phyloP scores from a whole-genome alignment of 1,139 yeast genomes.

The Blastobotrys proliferans region DNA sequence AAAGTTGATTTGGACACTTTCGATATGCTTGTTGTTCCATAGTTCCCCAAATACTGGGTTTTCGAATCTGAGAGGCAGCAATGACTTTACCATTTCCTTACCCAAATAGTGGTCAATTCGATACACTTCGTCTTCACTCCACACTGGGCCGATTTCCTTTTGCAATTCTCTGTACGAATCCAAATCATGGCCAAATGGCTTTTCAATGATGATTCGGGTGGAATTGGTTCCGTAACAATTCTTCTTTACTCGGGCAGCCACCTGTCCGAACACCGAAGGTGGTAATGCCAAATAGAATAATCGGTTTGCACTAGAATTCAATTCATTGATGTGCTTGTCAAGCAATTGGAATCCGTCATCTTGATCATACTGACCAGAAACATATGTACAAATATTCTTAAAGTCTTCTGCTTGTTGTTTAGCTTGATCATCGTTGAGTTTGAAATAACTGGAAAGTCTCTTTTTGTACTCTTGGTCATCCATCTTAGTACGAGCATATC shows the following conservation, averaged over 20 bases:
- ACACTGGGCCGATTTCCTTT: constrained; percentile 71
- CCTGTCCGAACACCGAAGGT: constrained; percentile 82
- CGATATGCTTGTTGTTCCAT: constrained; percentile 79
- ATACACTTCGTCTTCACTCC: constrained; percentile 85
- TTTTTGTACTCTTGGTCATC: constrained; percentile 59
- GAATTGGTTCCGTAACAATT: constrained; percentile 62
- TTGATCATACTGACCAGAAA: constrained; percentile 74
- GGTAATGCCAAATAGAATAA: constrained; percentile 92
- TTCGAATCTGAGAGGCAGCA: constrained; percentile 83
- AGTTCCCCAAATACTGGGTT: constrained; percentile 78
- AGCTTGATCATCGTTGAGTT: constrained; percentile 46
- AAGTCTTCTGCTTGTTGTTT: constrained; percentile 56
- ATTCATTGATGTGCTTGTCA: constrained; percentile 49
- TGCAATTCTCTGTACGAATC: constrained; percentile 74
- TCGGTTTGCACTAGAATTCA: constrained; percentile 58
- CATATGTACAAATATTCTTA: constrained; percentile 59
- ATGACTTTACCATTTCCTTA: constrained; percentile 95
- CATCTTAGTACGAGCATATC: constrained; percentile 86
- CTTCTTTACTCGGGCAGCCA: constrained; percentile 68
- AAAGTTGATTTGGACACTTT: constrained; percentile 80
- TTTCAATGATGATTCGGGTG: constrained; percentile 85
- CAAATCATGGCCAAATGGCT: constrained; percentile 95
- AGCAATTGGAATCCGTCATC: constrained; percentile 67
- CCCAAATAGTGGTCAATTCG: constrained; percentile 97
- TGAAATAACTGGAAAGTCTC: constrained; percentile 64